Evolutionary conservation across 1,139 yeast species (phyloP).

Genomic region (Scheffersomyces quercinus): DNA sequence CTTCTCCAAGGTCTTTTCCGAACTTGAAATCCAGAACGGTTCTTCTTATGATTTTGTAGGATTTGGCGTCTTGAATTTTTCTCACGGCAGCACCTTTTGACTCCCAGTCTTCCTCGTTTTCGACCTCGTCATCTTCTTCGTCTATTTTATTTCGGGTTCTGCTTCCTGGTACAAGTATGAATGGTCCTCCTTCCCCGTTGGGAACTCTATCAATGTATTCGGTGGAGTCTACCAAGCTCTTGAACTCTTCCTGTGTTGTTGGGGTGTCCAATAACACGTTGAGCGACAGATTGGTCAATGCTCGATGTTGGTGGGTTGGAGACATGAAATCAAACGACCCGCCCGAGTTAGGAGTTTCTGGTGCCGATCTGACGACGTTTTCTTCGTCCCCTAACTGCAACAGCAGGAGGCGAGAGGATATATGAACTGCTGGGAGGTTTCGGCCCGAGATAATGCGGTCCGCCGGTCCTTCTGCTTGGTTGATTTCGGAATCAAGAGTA

Average conservation of each 20-base stretch:
- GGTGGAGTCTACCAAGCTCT: slow-evolving; percentile 9
- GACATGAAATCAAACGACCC: slow-evolving; percentile 31
- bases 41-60: slow-evolving; percentile 42
- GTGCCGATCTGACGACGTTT: slow-evolving; percentile 9
- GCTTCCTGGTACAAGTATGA: slow-evolving; percentile 1
- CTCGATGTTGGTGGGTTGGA: slow-evolving; percentile 18
- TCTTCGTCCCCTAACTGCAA: slow-evolving; percentile 15
- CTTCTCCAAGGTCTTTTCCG: slow-evolving; percentile 88
- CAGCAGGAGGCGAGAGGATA: slow-evolving; percentile 34
- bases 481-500: slow-evolving; percentile 29
- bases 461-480: slow-evolving; percentile 10
- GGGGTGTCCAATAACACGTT: slow-evolving; percentile 40
- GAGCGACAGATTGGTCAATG: slow-evolving; percentile 36
- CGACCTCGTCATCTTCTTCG: slow-evolving; percentile 7
- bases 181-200: background rate
- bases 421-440: slow-evolving; percentile 22
- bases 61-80: slow-evolving; percentile 17
- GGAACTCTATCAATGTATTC: slow-evolving; percentile 1
- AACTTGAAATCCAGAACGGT: slow-evolving; percentile 85
- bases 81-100: slow-evolving; percentile 42
- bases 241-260: slow-evolving; percentile 20
- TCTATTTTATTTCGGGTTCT: slow-evolving; percentile 10
- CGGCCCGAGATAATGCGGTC: slow-evolving; percentile 6
- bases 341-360: slow-evolving; percentile 16
- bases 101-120: slow-evolving; percentile 23